A percentile compares a stretch with the other conserved stretches of the same genome.
Evolutionary conservation across 2,329 filamentous ascomycete species (phyloP).

Genomic region (Trichophyton simii): DNA sequence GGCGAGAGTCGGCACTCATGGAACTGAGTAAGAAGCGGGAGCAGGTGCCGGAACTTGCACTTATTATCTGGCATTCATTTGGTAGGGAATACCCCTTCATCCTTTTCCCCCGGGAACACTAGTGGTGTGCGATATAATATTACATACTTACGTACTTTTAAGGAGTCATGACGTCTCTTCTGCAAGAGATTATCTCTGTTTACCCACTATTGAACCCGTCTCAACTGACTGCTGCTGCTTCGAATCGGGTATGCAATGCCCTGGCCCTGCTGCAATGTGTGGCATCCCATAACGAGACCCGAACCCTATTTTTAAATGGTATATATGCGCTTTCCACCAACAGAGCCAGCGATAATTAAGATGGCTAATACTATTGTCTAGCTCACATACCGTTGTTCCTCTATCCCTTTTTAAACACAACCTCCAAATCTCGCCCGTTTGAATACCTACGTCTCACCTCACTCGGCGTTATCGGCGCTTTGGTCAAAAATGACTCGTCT

Average conservation of each 20-base stretch:
- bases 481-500: slow-evolving; percentile 97
- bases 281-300: slow-evolving; percentile 91
- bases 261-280: slow-evolving; percentile 92
- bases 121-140: neutral
- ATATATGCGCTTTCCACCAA: neutral
- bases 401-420: slow-evolving; percentile 97
- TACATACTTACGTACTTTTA: neutral
- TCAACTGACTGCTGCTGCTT: slow-evolving; percentile 92
- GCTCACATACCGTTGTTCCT: slow-evolving; percentile 96
- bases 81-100: slow-evolving; percentile 43
- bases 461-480: slow-evolving; percentile 85
- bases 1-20: slow-evolving; percentile 78
- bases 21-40: slow-evolving; percentile 98
- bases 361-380: slow-evolving; percentile 26
- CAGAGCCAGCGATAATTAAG: neutral
- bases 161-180: slow-evolving; percentile 96
- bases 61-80: slow-evolving; percentile 97
- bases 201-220: slow-evolving; percentile 94
- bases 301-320: slow-evolving; percentile 89
- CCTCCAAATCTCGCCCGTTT: slow-evolving; percentile 92
- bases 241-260: slow-evolving; percentile 94
- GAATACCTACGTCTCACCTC: slow-evolving; percentile 95
- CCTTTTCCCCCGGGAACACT: neutral
- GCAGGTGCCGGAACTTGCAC: slow-evolving; percentile 87
- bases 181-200: slow-evolving; percentile 98